Percentiles rank a stretch among this genome's conserved stretches.
Evolutionary conservation across 2,329 filamentous ascomycete genomes (phyloP).

Genomic region (Leptographium procerum): DNA sequence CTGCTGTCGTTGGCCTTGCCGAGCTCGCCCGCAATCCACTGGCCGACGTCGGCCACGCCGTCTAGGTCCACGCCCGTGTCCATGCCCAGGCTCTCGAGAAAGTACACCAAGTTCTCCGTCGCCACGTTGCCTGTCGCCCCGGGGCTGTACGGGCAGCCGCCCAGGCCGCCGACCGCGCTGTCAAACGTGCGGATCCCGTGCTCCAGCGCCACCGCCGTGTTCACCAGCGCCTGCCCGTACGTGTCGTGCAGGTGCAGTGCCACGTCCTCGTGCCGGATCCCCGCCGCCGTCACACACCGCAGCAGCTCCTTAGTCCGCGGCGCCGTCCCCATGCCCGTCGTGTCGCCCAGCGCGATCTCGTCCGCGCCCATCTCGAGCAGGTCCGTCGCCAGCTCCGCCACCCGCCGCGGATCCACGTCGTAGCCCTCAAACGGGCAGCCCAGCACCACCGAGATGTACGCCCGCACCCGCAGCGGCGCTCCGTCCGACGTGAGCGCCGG

Average conservation of each 20-base stretch:
- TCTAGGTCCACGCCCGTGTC: constrained; percentile 62
- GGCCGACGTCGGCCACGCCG: constrained; percentile 54
- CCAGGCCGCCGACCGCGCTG: constrained; percentile 66
- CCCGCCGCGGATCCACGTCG: constrained; percentile 50
- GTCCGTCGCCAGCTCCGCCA: constrained; percentile 54
- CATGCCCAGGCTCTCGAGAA: constrained; percentile 62
- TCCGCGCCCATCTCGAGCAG: constrained; percentile 80
- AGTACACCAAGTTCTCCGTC: constrained; percentile 75
- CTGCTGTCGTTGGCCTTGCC: constrained; percentile 52
- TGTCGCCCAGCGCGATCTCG: constrained; percentile 83
- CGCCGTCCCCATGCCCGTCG: constrained; percentile 82
- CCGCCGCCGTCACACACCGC: constrained; percentile 52
- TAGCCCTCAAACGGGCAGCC: constrained; percentile 67
- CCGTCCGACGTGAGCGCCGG: constrained; percentile 13
- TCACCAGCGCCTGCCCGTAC: constrained; percentile 75
- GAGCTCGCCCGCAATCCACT: constrained; percentile 58
- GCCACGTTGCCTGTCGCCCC: constrained; percentile 80
- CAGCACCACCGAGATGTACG: constrained; percentile 70
- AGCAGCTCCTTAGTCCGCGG: constrained; percentile 55
- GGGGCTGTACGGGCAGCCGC: constrained; percentile 75
- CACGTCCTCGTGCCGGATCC: constrained; percentile 57
- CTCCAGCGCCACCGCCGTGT: constrained; percentile 65
- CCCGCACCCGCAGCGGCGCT: constrained; percentile 54
- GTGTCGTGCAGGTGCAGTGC: constrained; percentile 87
- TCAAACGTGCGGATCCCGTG: constrained; percentile 72